These are phyloP conservation scores for Tylopilus vinaceipallidus DNA, from an alignment of 768 basidiomycete species.

Conservation along the genomic window DNA sequence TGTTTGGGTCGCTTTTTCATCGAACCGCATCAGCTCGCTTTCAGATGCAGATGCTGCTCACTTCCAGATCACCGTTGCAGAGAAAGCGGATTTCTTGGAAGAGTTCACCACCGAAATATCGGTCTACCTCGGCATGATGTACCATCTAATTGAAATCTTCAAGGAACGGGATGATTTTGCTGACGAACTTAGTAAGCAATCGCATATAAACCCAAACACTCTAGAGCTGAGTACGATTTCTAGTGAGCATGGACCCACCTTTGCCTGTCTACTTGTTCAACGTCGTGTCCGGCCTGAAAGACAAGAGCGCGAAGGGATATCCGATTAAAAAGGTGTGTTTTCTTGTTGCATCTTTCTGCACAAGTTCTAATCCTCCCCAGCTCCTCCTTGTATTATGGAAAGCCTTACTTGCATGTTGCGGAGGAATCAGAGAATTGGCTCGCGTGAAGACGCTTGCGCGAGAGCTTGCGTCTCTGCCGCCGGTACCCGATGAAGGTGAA, in stretches of 20 bases:
- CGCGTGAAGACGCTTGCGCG: slow-evolving; percentile 83
- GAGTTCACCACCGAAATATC: slow-evolving; percentile 91
- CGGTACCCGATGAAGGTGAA: slow-evolving; percentile 46
- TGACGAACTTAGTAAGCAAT: slow-evolving; percentile 85
- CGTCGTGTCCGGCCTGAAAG: slow-evolving; percentile 84
- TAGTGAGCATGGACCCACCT: slow-evolving; percentile 95
- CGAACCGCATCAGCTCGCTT: slow-evolving; percentile 51
- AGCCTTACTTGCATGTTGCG: slow-evolving; percentile 85
- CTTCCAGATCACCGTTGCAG: slow-evolving; percentile 64
- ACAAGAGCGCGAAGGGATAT: slow-evolving; percentile 93
- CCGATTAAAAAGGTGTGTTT: slow-evolving; percentile 88
- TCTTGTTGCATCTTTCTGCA: neutral
- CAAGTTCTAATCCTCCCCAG: slow-evolving; percentile 41
- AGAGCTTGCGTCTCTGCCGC: slow-evolving; percentile 76
- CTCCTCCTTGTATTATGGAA: slow-evolving; percentile 95
- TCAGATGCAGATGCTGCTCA: slow-evolving; percentile 73
- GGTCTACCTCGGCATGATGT: slow-evolving; percentile 92
- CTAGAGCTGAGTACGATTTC: slow-evolving; percentile 6
- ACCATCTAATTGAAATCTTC: slow-evolving; percentile 92
- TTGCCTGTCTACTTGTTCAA: slow-evolving; percentile 91
- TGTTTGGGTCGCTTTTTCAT: slow-evolving; percentile 3
- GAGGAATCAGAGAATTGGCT: slow-evolving; percentile 83
- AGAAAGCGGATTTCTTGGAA: slow-evolving; percentile 78
- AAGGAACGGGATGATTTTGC: slow-evolving; percentile 93
- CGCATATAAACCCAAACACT: neutral